A percentile compares a stretch with the other conserved stretches of the same genome.
Evolutionary conservation across 2,329 filamentous ascomycete species (phyloP).

Genomic region (Chaetomium sp.): DNA sequence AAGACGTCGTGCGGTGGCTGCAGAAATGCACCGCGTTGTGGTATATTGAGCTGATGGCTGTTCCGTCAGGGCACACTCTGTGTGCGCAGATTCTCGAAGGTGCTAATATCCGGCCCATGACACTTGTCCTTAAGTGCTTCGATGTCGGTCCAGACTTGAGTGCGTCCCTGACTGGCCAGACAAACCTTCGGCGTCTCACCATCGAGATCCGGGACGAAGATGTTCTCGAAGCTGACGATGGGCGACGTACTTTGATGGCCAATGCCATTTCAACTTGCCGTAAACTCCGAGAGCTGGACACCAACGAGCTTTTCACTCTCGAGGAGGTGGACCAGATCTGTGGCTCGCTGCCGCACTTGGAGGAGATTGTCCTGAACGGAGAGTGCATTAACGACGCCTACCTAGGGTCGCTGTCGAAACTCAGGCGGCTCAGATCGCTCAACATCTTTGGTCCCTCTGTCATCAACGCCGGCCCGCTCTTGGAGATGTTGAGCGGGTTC

Average conservation of each 20-base stretch:
- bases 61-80: constrained; percentile 47
- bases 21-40: constrained; percentile 39
- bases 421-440: constrained; percentile 45
- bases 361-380: constrained; percentile 52
- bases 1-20: constrained; percentile 29
- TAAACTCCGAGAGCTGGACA: constrained; percentile 46
- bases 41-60: constrained; percentile 42
- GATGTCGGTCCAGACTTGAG: constrained; percentile 48
- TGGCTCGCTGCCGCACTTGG: constrained; percentile 39
- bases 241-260: constrained; percentile 30
- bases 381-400: constrained; percentile 44
- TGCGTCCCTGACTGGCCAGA: constrained; percentile 44
- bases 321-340: constrained; percentile 44
- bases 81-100: constrained; percentile 39
- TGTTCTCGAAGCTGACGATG: constrained; percentile 21
- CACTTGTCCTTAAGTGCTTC: constrained; percentile 42
- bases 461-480: constrained; percentile 47
- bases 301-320: constrained; percentile 43
- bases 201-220: constrained; percentile 22
- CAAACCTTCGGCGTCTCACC: constrained; percentile 32
- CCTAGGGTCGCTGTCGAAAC: constrained; percentile 28
- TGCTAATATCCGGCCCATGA: constrained; percentile 39
- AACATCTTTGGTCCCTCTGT: constrained; percentile 48
- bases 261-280: constrained; percentile 43
- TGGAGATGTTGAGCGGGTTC: constrained; percentile 35